Evolutionary conservation across 75 land plant genomes (phyloP), one percentile per base, ranked within the genome.

Genomic region (Chamaecyparis obtusa): DNA sequence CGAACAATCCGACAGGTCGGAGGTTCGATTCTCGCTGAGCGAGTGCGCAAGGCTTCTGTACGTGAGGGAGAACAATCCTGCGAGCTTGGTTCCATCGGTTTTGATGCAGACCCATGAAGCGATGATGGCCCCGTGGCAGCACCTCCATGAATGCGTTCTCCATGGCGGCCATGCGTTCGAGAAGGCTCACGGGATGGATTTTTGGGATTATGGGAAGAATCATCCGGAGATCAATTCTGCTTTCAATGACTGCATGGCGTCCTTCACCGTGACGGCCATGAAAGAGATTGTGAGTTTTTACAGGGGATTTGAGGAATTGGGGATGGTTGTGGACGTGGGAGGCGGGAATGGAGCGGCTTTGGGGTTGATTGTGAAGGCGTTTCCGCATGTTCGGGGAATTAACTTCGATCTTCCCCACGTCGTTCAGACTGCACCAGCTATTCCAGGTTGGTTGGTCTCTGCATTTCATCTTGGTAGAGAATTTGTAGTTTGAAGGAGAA

Each of bases 21-120:
- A n/a, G 77, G 33, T 94, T 92, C 33, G 78, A 51, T 6, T 86
- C 90, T 17, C 88, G 91, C 2, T 87, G 87, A 9, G 77, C 85
- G 16, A 89, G 91, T 24, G 84, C 48, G 56, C 74, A 85, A 54
- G 86, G 1, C 33, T 35, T 16, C 33, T 76, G 0, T 36, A 91
- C 19, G 83, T 91, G 17, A 69, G 57, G 24, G 41, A 15, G 88
- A 84, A 79, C 35, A 56, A 9, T 56, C 74, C 49, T 0, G 24
- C 1, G 3, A 79, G n/a, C n/a, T n/a, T n/a, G n/a, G n/a, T n/a
- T n/a, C n/a, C n/a, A n/a, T n/a, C n/a, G n/a, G n/a, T n/a, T 21
- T n/a, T 44, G 9, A 41, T 80, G 83, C 27, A 41, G 3, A 80
- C 37, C 10, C 32, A 44, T 7, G 46, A 41, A 4, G 13, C 21